Conservation (phyloP, 1,139 yeast genomes). For the Hansenula sp. region DNA sequence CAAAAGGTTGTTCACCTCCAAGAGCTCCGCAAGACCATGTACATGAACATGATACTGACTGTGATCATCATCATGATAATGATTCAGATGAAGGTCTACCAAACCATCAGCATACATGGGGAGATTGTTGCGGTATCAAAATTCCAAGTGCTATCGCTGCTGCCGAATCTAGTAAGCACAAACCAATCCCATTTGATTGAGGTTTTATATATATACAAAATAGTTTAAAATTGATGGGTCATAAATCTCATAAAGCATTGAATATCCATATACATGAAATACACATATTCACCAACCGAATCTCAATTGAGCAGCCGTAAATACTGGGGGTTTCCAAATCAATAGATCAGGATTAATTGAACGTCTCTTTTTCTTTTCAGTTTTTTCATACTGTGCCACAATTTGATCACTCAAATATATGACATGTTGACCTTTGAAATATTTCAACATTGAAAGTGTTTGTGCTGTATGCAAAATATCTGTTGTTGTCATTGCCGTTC, state of each 20-base stretch:
- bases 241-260: background rate
- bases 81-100: slow-evolving; percentile 27
- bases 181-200: slow-evolving; percentile 75
- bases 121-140: slow-evolving; percentile 97
- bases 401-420: slow-evolving; percentile 87
- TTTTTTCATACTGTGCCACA: slow-evolving; percentile 68
- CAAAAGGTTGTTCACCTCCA: slow-evolving; percentile 54
- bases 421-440: slow-evolving; percentile 95
- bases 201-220: background rate
- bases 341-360: slow-evolving; percentile 69
- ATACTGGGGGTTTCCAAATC: slow-evolving; percentile 93
- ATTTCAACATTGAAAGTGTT: slow-evolving; percentile 82
- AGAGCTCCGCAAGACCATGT: slow-evolving; percentile 29
- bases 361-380: slow-evolving; percentile 72
- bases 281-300: slow-evolving; percentile 73
- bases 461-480: slow-evolving; percentile 93
- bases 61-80: slow-evolving; percentile 29
- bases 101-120: slow-evolving; percentile 64
- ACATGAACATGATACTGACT: slow-evolving; percentile 26
- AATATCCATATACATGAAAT: background rate
- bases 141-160: slow-evolving; percentile 97
- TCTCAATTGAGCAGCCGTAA: slow-evolving; percentile 91
- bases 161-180: slow-evolving; percentile 44
- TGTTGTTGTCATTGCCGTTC: slow-evolving; percentile 94
- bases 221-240: background rate